These are phyloP conservation scores for Acanthamoeba sp. DNA, from an alignment of 208 protist genomes.

Conservation along the genomic window DNA sequence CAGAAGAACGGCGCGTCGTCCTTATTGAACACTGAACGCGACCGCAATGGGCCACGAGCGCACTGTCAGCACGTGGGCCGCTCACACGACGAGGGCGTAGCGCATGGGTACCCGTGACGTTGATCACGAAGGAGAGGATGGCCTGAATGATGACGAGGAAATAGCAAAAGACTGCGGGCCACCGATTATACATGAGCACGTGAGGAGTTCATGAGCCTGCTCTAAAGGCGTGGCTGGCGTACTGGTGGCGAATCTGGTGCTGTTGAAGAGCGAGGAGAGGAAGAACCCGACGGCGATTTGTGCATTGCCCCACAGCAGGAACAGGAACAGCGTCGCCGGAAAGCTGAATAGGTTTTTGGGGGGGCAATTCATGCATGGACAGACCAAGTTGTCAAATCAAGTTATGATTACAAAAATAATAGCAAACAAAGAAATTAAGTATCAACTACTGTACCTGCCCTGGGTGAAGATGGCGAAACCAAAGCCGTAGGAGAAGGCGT, in stretches of 20 bases:
- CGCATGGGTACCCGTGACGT: conserved; percentile 54
- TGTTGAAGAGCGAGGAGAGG: conserved; percentile 66
- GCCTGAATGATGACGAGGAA: conserved; percentile 70
- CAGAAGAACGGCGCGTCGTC: conserved; percentile 55
- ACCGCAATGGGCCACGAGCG: neutral
- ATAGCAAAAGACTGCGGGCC: conserved; percentile 52
- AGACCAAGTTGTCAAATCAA: too few relatives aligned
- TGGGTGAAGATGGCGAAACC: conserved; percentile 68
- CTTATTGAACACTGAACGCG: neutral
- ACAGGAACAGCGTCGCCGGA: conserved; percentile 21
- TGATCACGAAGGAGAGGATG: conserved; percentile 69
- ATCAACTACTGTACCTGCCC: conserved; percentile 65
- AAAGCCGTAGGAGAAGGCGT: conserved; percentile 39
- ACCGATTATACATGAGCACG: neutral
- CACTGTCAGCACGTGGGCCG: neutral
- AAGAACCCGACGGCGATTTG: conserved; percentile 58
- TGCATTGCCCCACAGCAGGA: conserved; percentile 72
- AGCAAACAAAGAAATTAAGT: too few relatives aligned
- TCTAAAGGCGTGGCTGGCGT: neutral
- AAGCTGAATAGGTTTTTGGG: neutral
- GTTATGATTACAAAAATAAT: too few relatives aligned
- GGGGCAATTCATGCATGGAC: neutral
- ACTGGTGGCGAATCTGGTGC: conserved; percentile 67
- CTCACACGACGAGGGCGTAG: neutral
- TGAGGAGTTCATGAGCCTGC: neutral